These are phyloP conservation scores for Pythium sp. DNA, from an alignment of 352 stramenopile genomes.

Conservation along the genomic window DNA sequence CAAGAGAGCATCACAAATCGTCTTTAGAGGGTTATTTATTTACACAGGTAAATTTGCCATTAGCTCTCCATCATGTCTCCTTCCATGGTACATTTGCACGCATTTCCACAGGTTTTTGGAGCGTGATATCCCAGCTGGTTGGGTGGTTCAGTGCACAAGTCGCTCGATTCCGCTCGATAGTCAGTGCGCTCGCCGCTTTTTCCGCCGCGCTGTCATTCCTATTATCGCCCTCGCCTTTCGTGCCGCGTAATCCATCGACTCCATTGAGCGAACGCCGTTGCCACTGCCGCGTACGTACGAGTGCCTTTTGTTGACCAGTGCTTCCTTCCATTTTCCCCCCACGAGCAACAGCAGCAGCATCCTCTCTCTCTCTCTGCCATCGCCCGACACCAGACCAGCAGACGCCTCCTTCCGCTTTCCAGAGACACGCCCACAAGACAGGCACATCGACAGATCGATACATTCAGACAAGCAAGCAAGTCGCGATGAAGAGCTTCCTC, in stretches of 20 bases:
- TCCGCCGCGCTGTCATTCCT: neutral
- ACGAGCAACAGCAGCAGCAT: neutral
- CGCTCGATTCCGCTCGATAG: neutral
- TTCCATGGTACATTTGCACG: neutral
- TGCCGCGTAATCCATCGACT: neutral
- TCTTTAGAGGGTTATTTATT: neutral
- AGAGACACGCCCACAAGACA: neutral
- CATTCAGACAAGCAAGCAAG: neutral
- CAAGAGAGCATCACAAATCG: neutral
- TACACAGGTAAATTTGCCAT: neutral
- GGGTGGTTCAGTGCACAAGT: neutral
- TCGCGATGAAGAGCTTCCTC: conserved; percentile 14
- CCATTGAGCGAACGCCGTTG: neutral
- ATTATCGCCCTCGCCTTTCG: neutral
- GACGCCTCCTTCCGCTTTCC: neutral
- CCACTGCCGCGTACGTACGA: neutral
- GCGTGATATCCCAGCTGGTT: neutral
- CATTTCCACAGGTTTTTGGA: neutral
- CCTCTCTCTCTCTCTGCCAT: neutral
- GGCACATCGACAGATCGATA: conserved; percentile 6
- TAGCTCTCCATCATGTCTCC: no score
- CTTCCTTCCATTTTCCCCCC: conserved; percentile 3
- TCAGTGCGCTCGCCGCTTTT: neutral
- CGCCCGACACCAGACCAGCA: neutral
- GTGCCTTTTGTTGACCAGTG: neutral